Conservation (phyloP, 2,329 filamentous ascomycete genomes). For the Clarireedia monteithiana region DNA sequence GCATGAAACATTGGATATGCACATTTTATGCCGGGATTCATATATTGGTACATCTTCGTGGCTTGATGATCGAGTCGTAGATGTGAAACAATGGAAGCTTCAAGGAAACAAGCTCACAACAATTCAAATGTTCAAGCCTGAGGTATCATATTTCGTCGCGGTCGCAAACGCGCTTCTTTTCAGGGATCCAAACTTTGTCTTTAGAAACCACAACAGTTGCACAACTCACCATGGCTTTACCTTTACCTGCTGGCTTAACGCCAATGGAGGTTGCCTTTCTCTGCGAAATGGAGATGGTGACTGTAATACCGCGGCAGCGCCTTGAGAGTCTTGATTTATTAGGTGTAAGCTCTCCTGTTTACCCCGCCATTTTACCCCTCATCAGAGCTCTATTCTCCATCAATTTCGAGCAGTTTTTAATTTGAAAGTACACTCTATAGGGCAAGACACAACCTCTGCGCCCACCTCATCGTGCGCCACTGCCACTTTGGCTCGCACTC, state of each 20-base stretch:
- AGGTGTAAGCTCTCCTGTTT: constrained; percentile 52
- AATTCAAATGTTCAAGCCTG: no score
- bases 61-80: no score
- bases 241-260: constrained; percentile 48
- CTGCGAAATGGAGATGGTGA: constrained; percentile 96
- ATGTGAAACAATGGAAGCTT: no score
- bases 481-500: constrained; percentile 92
- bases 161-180: background rate
- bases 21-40: no score
- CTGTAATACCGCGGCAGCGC: constrained; percentile 82
- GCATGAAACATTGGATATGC: no score
- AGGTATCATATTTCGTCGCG: background rate
- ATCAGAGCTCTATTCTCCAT: no score
- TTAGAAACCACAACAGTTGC: background rate
- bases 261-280: constrained; percentile 88
- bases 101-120: no score
- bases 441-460: constrained; percentile 68
- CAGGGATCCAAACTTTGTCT: background rate
- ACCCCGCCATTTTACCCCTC: constrained; percentile 10
- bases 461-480: constrained; percentile 69
- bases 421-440: constrained; percentile 37
- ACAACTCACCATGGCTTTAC: constrained; percentile 26
- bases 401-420: constrained; percentile 28
- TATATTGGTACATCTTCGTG: no score
- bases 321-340: constrained; percentile 81